Evolutionary conservation across 2,329 filamentous ascomycete genomes (phyloP), one percentile per base, ranked within the genome.

Genomic region (Ophioceras dolichostomum): DNA sequence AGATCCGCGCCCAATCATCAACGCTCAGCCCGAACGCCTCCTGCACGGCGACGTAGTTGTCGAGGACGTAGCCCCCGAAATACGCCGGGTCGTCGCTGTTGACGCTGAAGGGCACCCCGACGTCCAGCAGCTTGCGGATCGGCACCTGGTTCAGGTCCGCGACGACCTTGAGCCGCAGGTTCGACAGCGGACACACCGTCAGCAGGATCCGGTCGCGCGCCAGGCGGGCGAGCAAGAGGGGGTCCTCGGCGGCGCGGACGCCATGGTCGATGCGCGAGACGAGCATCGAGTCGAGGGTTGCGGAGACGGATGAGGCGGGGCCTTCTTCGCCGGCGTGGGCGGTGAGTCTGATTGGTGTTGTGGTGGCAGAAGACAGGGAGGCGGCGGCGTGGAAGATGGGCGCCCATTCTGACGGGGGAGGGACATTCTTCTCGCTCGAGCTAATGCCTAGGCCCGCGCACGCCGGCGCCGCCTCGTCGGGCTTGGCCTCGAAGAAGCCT

Each of bases 291-390:
- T 81, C 71, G 29, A 87, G 60, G 2, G 82, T 77, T 19, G 65
- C 64, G 18, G 60, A 58, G 46, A 89, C 78, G 55, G 81, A 85
- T 5, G 63, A 65, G 4, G 76, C 59, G 13, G 80, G 78, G 1
- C 79, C 81, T 51, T 88, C 83, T 54, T 88, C 83, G 37, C 83
- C 81, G 3, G 78, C 81, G 53, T 88, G 83, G 3, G 81, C 76
- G 0, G 83, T 88, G n/a, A 75, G 63, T 20, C 65, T 60, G 36
- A 82, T 64, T 0, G 73, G n/a, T 72, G 20, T 61, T 26, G 8
- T 8, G 22, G 22, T 12, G 8, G 22, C 22, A 26, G 22, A 37
- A 21, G 8, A 8, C 21, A 14, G 60, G 19, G 55, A 54, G 37
- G 59, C 55, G 0, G 73, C 78, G 16, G 65, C 61, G 1, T 52